Percentiles rank a stretch among this genome's conserved stretches.
Conservation (phyloP, 2,329 filamentous ascomycete genomes). For the Colletotrichum horii region DNA sequence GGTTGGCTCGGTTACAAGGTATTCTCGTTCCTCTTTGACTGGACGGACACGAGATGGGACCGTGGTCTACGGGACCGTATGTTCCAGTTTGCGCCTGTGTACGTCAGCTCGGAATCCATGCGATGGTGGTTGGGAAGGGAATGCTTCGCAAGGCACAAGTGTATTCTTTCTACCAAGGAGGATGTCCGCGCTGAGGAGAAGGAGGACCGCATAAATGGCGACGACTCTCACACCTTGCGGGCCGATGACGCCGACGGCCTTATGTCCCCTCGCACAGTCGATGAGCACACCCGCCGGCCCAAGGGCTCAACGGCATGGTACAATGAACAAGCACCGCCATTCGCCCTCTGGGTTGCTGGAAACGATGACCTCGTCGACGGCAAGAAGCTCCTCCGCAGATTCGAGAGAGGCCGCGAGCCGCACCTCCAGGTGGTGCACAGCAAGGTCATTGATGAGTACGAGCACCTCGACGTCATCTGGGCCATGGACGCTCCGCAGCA, state of each 20-base stretch:
- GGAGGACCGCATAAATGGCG: constrained; percentile 56
- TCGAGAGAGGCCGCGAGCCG: constrained; percentile 80
- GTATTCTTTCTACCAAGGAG: constrained; percentile 82
- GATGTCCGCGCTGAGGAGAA: constrained; percentile 67
- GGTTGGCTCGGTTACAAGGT: constrained; percentile 86
- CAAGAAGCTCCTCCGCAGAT: constrained; percentile 71
- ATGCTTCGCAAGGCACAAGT: constrained; percentile 81
- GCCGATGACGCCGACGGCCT: constrained; percentile 38
- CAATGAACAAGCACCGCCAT: constrained; percentile 76
- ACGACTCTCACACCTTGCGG: constrained; percentile 25
- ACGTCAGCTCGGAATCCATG: constrained; percentile 89
- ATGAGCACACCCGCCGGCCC: constrained; percentile 39
- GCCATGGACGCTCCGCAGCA: constrained; percentile 86
- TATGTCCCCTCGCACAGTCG: constrained; percentile 22
- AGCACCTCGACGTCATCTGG: constrained; percentile 95
- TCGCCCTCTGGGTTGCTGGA: constrained; percentile 88
- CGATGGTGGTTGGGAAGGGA: constrained; percentile 93
- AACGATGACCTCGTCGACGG: constrained; percentile 88
- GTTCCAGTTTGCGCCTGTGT: constrained; percentile 92
- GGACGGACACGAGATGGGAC: constrained; percentile 88
- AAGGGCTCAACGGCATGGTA: constrained; percentile 78
- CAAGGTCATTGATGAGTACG: constrained; percentile 85
- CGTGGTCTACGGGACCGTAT: constrained; percentile 77
- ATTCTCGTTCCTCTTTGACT: constrained; percentile 88
- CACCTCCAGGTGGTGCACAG: constrained; percentile 80